Conservation (phyloP, 2,329 filamentous ascomycete genomes). For the Akanthomyces lecanii region DNA sequence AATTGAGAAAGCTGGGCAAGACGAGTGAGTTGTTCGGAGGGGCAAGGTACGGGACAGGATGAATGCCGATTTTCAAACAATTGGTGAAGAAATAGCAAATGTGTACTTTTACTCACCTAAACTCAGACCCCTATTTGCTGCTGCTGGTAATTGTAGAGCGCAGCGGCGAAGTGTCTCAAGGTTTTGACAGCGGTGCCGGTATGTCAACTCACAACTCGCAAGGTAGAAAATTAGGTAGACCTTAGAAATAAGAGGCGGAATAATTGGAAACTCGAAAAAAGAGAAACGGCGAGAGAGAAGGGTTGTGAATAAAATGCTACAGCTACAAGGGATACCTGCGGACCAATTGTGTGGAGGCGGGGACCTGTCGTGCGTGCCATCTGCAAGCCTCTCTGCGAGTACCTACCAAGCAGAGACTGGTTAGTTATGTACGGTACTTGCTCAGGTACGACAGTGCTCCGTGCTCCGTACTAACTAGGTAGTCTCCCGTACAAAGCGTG, state of each 20-base stretch:
- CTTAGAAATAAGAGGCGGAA: neutral
- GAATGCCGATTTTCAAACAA: neutral
- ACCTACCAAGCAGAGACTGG: neutral
- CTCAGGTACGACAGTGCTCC: neutral
- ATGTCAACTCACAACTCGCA: neutral
- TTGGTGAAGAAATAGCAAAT: neutral
- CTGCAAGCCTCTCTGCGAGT: slow-evolving; percentile 6
- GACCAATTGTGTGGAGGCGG: slow-evolving; percentile 13
- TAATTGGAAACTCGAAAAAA: neutral
- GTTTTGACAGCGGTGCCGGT: neutral
- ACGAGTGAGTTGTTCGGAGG: too few relatives aligned
- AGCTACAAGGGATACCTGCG: neutral
- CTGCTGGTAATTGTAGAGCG: neutral
- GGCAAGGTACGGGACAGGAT: neutral
- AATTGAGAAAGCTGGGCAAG: neutral
- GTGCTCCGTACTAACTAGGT: too few relatives aligned
- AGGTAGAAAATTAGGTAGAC: neutral
- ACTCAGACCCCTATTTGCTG: slow-evolving; percentile 5
- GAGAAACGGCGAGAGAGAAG: neutral
- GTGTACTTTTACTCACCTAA: neutral
- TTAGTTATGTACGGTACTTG: neutral
- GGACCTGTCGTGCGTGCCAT: neutral
- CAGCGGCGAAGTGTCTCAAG: neutral
- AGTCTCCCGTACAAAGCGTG: neutral
- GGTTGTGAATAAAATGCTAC: neutral